A percentile compares a stretch with the other conserved stretches of the same genome.
Conservation (phyloP, 257 asterid genomes). For the Nicotiana otophora region DNA sequence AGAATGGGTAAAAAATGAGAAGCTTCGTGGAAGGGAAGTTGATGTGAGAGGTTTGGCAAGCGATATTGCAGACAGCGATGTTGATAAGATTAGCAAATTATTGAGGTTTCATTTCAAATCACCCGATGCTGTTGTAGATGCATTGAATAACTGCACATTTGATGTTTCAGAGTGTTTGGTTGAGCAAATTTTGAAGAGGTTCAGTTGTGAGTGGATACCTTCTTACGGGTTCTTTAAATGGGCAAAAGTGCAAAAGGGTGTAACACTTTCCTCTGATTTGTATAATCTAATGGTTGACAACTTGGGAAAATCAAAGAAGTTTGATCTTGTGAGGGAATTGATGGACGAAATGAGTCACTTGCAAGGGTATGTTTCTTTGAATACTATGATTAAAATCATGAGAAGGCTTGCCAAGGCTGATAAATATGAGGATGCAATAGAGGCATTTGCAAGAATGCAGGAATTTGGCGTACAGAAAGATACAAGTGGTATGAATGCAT, state of each 20-base stretch:
- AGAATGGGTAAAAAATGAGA: conserved; percentile 57
- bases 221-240: conserved; percentile 76
- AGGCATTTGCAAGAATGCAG: conserved; percentile 40
- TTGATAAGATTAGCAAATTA: conserved; percentile 53
- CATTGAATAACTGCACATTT: conserved; percentile 41
- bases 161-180: conserved; percentile 47
- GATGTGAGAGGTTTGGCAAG: conserved; percentile 28
- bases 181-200: conserved; percentile 61
- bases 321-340: conserved; percentile 67
- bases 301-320: conserved; percentile 62
- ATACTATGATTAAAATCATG: conserved; percentile 53
- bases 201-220: conserved; percentile 72
- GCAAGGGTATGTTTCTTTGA: conserved; percentile 45
- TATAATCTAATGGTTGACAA: conserved; percentile 61
- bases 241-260: conserved; percentile 45
- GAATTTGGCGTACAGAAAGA: conserved; percentile 43
- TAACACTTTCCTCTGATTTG: conserved; percentile 38
- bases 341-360: conserved; percentile 62
- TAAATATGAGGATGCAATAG: conserved; percentile 58
- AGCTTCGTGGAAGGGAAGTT: conserved; percentile 24
- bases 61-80: conserved; percentile 44
- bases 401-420: conserved; percentile 71
- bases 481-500: conserved; percentile 32
- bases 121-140: conserved; percentile 37
- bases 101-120: conserved; percentile 47